Evolutionary conservation across 2,329 filamentous ascomycete species (phyloP).

Genomic region (Aspergillus sp.): DNA sequence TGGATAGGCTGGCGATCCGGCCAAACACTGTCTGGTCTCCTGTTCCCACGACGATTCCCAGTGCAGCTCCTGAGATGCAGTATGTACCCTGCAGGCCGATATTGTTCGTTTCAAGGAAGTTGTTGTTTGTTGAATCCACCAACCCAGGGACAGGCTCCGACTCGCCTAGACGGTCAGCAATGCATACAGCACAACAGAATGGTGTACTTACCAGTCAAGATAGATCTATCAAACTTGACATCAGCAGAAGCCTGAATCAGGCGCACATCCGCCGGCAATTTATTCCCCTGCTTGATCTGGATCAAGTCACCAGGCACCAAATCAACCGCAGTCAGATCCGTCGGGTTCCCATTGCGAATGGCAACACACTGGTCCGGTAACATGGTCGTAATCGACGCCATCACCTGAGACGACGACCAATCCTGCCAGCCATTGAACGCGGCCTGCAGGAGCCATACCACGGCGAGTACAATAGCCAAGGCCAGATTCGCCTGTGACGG

Average conservation of each 20-base stretch:
- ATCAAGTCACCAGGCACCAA: slow-evolving; percentile 73
- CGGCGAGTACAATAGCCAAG: slow-evolving; percentile 69
- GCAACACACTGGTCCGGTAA: slow-evolving; percentile 71
- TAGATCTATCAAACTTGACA: slow-evolving; percentile 70
- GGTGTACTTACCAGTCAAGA: slow-evolving; percentile 60
- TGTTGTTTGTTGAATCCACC: slow-evolving; percentile 66
- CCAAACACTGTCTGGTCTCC: slow-evolving; percentile 75
- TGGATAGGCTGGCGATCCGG: slow-evolving; percentile 70
- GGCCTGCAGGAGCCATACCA: slow-evolving; percentile 69
- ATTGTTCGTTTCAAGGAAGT: slow-evolving; percentile 74
- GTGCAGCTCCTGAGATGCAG: slow-evolving; percentile 67
- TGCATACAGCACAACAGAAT: background rate
- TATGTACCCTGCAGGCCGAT: slow-evolving; percentile 80
- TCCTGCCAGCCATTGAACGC: slow-evolving; percentile 71
- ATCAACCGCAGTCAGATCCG: slow-evolving; percentile 54
- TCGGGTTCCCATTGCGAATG: slow-evolving; percentile 58
- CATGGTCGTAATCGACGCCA: slow-evolving; percentile 78
- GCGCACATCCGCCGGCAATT: slow-evolving; percentile 71
- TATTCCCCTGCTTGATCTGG: slow-evolving; percentile 68
- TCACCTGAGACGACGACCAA: slow-evolving; percentile 73
- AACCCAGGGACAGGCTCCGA: slow-evolving; percentile 64
- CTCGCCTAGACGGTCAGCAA: slow-evolving; percentile 56
- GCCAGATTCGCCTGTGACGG: slow-evolving; percentile 69
- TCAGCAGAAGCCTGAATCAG: slow-evolving; percentile 69
- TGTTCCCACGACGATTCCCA: slow-evolving; percentile 69